Evolutionary conservation across 371 early-diverging fungal genomes (phyloP).

Genomic region (Batrachochytrium dendrobatidis): DNA sequence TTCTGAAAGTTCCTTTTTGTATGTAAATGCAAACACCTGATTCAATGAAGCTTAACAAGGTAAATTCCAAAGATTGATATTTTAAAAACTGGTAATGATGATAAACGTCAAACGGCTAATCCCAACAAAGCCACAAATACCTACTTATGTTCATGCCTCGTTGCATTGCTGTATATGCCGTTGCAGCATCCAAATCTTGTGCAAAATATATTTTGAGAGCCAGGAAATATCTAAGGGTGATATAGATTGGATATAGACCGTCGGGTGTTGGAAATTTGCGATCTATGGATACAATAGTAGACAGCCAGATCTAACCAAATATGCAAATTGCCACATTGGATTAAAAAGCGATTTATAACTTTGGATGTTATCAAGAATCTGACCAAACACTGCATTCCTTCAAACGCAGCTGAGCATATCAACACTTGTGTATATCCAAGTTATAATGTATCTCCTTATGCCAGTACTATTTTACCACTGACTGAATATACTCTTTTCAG

Average conservation of each 20-base stretch:
- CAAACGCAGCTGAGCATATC: too few relatives aligned
- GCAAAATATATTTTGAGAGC: constrained; percentile 61
- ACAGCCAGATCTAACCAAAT: constrained; percentile 65
- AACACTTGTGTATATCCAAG: too few relatives aligned
- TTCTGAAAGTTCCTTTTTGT: constrained; percentile 44
- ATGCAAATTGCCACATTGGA: constrained; percentile 1
- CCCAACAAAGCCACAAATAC: not conserved
- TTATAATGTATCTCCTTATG: too few relatives aligned
- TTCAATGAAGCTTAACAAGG: constrained; percentile 49
- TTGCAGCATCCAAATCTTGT: constrained; percentile 63
- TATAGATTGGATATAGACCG: constrained; percentile 30
- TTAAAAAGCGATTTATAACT: too few relatives aligned
- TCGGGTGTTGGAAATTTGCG: constrained; percentile 45
- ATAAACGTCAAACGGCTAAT: not conserved
- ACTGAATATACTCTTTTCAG: too few relatives aligned
- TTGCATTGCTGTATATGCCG: constrained; percentile 71
- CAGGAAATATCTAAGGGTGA: constrained; percentile 76
- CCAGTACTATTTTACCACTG: too few relatives aligned
- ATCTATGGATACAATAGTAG: constrained; percentile 76
- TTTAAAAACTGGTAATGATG: not conserved
- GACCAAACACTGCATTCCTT: too few relatives aligned
- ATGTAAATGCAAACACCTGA: constrained; percentile 76
- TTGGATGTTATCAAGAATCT: too few relatives aligned
- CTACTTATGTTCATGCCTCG: constrained; percentile 44
- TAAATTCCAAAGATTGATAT: too few relatives aligned